Conservation (phyloP, 2,329 filamentous ascomycete species). For the Mycogone perniciosa region DNA sequence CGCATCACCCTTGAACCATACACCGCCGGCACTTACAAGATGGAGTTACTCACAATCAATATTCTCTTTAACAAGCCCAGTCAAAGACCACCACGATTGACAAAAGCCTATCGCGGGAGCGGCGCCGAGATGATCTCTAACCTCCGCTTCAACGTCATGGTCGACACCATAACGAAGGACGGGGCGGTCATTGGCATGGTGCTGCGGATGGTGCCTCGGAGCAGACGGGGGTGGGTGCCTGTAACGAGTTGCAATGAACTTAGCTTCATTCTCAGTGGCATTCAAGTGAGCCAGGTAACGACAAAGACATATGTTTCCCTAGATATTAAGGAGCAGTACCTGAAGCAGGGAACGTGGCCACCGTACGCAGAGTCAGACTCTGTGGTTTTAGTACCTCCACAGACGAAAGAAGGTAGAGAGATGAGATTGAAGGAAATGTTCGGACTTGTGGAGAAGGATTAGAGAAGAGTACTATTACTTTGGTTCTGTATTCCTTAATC, state of each 20-base stretch:
- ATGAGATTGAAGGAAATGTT: too few relatives aligned
- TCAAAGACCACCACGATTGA: not conserved
- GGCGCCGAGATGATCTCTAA: slow-evolving; percentile 13
- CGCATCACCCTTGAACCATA: too few relatives aligned
- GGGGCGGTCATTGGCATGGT: too few relatives aligned
- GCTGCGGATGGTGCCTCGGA: too few relatives aligned
- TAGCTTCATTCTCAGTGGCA: not conserved
- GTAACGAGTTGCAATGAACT: not conserved
- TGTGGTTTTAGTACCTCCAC: too few relatives aligned
- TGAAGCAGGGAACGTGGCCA: not conserved
- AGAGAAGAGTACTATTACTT: too few relatives aligned
- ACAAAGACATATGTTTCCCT: not conserved
- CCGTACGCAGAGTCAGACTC: too few relatives aligned
- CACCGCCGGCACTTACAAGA: too few relatives aligned
- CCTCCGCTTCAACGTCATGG: slow-evolving; percentile 14
- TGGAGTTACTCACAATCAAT: slow-evolving; percentile 2
- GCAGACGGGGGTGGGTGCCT: not conserved
- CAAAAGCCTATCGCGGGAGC: slow-evolving; percentile 10
- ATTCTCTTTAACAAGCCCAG: not conserved
- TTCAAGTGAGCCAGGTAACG: not conserved
- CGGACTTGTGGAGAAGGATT: too few relatives aligned
- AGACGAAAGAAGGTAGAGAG: too few relatives aligned
- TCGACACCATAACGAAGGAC: not conserved
- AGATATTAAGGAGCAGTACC: not conserved
- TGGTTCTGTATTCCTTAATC: too few relatives aligned